Conservation (phyloP, 208 protist genomes). For the Leishmania lainsoni region DNA sequence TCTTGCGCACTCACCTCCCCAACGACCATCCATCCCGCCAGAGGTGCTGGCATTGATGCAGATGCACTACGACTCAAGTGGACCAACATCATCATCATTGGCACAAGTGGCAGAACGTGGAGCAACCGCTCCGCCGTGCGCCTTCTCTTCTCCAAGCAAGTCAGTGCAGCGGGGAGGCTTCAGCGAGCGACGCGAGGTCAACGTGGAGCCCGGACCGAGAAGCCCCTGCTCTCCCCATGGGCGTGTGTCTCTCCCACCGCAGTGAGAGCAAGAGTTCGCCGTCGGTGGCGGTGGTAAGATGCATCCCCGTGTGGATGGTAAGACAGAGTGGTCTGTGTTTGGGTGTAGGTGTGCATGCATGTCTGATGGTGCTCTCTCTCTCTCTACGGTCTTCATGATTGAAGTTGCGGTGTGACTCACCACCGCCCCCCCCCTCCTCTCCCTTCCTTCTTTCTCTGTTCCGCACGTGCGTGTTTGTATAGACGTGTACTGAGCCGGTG, state of each 20-base stretch:
- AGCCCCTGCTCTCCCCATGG: conserved; percentile 6
- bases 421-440: background rate
- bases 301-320: background rate
- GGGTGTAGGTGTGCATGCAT: background rate
- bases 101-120: background rate
- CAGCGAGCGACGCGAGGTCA: conserved; percentile 28
- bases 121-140: background rate
- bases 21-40: conserved; percentile 12
- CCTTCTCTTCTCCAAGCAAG: background rate
- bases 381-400: background rate
- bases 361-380: background rate
- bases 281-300: background rate
- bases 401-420: background rate
- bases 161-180: conserved; percentile 15
- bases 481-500: background rate
- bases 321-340: background rate
- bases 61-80: background rate
- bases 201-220: conserved; percentile 6
- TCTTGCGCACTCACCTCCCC: background rate
- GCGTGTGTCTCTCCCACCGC: background rate
- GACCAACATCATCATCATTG: background rate
- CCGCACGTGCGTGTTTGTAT: background rate
- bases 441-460: background rate
- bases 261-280: background rate
- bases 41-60: conserved; percentile 27